Base-by-base conservation (phyloP, 2,329 filamentous ascomycete genomes). In the Lachnellula suecica region DNA sequence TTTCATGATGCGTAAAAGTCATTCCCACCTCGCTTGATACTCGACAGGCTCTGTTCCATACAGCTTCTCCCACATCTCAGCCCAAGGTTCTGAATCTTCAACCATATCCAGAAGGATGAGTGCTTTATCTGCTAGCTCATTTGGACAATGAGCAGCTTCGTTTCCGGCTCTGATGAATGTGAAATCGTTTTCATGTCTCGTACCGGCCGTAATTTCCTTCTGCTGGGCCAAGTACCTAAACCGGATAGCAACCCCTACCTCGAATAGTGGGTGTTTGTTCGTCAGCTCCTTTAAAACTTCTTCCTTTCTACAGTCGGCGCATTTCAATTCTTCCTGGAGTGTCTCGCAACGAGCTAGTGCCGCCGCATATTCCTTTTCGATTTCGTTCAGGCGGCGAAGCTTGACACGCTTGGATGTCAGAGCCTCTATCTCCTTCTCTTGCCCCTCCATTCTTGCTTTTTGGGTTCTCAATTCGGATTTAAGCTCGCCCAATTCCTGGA, bases 181-280 rank as follows among this genome's bases (percentile, higher is more conserved):
- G 3, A 13, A 13, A 31, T 40, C 15, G 29, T 38, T n/a, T 10
- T 37, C n/a, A 20, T 38, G 5, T 6, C 25, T 19, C 15, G n/a
- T 23, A n/a, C n/a, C 20, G 20, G 15, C n/a, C 17, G 22, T 37
- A 19, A 6, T 4, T 22, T 4, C 20, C 15, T 23, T 48, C 37
- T 52, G 7, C 7, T 48, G 42, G 23, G 43, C 45, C 15, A 44
- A 20, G 23, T 13, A 52, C 24, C 50, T 20, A 19, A 17, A 34
- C n/a, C 50, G 44, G 22, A 52, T 25, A 13, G 27, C 37, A 11
- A 48, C 38, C 1, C 43, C 50, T 15, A 48, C 27, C 29, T 52
- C 17, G 29, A 47, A n/a, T 19, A 52, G 24, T 43, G 47, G 47
- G 8, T 27, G 23, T 10, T 42, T 49, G 11, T 22, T 6, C 23